Conservation (phyloP, 352 stramenopile genomes). For the Blastocystis sp. region DNA sequence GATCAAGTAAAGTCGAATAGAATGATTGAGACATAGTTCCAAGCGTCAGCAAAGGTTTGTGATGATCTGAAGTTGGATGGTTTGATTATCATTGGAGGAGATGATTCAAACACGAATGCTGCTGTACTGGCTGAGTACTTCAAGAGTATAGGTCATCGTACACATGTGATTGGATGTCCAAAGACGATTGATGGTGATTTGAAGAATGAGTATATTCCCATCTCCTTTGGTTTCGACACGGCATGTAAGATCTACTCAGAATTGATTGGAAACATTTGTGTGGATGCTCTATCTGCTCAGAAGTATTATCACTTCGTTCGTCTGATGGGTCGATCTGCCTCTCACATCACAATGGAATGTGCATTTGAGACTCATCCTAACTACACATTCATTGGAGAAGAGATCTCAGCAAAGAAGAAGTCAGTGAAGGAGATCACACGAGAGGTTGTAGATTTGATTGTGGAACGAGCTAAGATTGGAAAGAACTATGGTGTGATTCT, state of each 20-base stretch:
- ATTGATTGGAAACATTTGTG: conserved; percentile 68
- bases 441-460: conserved; percentile 65
- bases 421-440: conserved; percentile 64
- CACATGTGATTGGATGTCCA: conserved; percentile 66
- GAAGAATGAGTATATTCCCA: conserved; percentile 70
- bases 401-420: neutral
- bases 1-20: conserved; percentile 63
- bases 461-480: conserved; percentile 61
- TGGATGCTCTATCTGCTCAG: conserved; percentile 67
- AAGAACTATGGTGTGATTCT: conserved; percentile 70
- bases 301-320: conserved; percentile 71
- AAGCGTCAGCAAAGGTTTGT: conserved; percentile 60
- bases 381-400: conserved; percentile 62
- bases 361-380: conserved; percentile 68
- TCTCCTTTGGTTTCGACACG: conserved; percentile 70
- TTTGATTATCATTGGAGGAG: conserved; percentile 69
- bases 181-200: conserved; percentile 71
- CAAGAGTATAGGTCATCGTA: conserved; percentile 65
- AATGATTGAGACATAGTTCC: conserved; percentile 7
- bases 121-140: conserved; percentile 70
- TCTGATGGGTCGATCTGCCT: conserved; percentile 67
- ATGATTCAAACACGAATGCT: conserved; percentile 71
- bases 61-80: conserved; percentile 67
- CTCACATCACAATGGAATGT: conserved; percentile 68
- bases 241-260: conserved; percentile 66